Conservation (phyloP, 306 rosid species). For the Quercus dentata region DNA sequence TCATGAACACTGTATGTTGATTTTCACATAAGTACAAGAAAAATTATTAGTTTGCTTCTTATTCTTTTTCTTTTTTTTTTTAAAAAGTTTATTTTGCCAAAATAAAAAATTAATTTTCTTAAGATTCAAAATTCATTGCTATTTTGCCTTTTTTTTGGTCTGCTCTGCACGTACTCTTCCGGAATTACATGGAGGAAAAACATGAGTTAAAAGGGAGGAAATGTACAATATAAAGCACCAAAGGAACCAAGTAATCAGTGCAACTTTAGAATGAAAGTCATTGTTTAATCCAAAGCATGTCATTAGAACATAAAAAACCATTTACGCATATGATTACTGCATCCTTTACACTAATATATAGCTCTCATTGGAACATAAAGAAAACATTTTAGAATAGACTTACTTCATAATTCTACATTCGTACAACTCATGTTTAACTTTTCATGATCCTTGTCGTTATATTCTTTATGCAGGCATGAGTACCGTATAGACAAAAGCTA, state of each 20-base stretch:
- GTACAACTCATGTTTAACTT: conserved; percentile 7
- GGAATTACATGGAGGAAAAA: conserved; percentile 15
- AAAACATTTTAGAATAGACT: neutral
- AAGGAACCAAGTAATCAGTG: conserved; percentile 15
- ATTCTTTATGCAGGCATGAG: conserved; percentile 24
- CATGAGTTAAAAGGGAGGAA: neutral
- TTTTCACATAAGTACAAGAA: neutral
- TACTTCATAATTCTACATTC: neutral
- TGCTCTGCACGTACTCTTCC: neutral
- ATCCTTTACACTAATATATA: conserved; percentile 25
- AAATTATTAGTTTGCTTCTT: no score
- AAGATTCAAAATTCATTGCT: neutral
- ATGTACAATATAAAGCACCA: conserved; percentile 20
- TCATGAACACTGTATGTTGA: neutral
- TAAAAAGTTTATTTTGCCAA: no score
- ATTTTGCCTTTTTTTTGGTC: neutral
- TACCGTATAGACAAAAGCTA: neutral
- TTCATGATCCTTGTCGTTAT: conserved; percentile 28
- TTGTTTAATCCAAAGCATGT: conserved; percentile 7
- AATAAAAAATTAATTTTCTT: neutral
- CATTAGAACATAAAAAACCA: conserved; percentile 17
- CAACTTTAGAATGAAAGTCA: conserved; percentile 17
- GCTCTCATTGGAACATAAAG: neutral
- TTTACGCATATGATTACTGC: conserved; percentile 28
- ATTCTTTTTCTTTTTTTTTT: no score